Evolutionary conservation across 164 flowering plant genomes (phyloP).

Genomic region (Nymphaea thermarum): DNA sequence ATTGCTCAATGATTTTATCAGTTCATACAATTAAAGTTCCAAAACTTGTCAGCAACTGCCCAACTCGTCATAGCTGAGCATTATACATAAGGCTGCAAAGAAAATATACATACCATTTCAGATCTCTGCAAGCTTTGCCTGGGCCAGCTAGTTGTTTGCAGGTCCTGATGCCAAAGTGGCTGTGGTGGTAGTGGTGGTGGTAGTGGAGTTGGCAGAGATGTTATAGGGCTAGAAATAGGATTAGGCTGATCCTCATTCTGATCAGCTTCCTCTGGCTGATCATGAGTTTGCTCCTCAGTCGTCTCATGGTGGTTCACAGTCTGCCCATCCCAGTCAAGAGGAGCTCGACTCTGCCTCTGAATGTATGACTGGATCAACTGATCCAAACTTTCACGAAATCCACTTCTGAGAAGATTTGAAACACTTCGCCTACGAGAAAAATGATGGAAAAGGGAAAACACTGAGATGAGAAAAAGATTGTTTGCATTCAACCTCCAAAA

Average conservation of each 20-base stretch:
- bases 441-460: neutral
- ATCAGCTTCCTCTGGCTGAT: constrained; percentile 26
- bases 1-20: too few species aligned
- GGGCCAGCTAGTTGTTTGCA: constrained; percentile 42
- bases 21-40: too few species aligned
- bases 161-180: constrained; percentile 50
- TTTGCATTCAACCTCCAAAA: neutral
- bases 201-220: constrained; percentile 14
- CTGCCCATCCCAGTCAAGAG: constrained; percentile 57
- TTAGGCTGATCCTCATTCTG: constrained; percentile 33
- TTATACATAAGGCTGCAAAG: neutral
- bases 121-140: constrained; percentile 40
- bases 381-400: constrained; percentile 77
- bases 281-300: constrained; percentile 33
- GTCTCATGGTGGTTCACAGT: constrained; percentile 23
- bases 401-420: constrained; percentile 82
- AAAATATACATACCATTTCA: constrained; percentile 36
- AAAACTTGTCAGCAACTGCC: too few species aligned
- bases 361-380: constrained; percentile 75
- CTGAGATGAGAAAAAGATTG: too few species aligned
- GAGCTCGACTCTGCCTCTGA: constrained; percentile 60
- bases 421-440: constrained; percentile 68
- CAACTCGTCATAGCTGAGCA: neutral
- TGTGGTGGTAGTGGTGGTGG: constrained; percentile 32
- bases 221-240: constrained; percentile 21